Percentiles rank a stretch among this genome's conserved stretches.
Evolutionary conservation across 148 eudicot species (phyloP).

Genomic region (Camellia japonica): DNA sequence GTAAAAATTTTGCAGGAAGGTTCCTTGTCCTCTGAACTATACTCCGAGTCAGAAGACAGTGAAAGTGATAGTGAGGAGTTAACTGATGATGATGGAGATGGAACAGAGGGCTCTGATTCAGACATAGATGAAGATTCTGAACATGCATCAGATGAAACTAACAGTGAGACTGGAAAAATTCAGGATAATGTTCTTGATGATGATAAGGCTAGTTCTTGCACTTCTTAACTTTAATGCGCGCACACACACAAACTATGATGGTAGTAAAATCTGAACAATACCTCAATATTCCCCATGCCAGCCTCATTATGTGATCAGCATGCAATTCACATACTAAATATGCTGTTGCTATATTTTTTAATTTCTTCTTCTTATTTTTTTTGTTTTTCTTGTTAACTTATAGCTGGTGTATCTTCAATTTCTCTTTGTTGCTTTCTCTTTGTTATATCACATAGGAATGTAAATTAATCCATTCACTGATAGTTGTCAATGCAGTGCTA

Average conservation of each 20-base stretch:
- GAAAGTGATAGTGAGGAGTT: slow-evolving; percentile 82
- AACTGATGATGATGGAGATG: slow-evolving; percentile 49
- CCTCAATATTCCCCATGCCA: neutral
- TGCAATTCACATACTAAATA: neutral
- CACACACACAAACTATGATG: neutral
- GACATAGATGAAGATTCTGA: slow-evolving; percentile 45
- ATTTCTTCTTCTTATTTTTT: neutral
- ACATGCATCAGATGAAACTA: slow-evolving; percentile 41
- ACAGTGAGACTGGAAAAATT: slow-evolving; percentile 38
- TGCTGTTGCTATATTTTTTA: neutral
- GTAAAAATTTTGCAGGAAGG: slow-evolving; percentile 66
- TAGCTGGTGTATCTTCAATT: neutral
- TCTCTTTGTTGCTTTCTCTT: slow-evolving; percentile 5
- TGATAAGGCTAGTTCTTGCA: slow-evolving; percentile 41
- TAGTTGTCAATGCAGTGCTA: neutral
- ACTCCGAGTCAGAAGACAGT: slow-evolving; percentile 86
- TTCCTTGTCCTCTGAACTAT: slow-evolving; percentile 55
- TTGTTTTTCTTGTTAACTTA: neutral
- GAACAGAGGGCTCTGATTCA: slow-evolving; percentile 34
- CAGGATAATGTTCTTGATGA: slow-evolving; percentile 36
- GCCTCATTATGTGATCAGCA: neutral
- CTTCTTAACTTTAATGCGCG: neutral
- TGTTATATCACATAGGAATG: neutral
- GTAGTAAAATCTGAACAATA: neutral
- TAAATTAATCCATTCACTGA: neutral